These are phyloP conservation scores for Backusella australiensis DNA, from an alignment of 192 early-diverging fungal genomes.

Conservation along the genomic window DNA sequence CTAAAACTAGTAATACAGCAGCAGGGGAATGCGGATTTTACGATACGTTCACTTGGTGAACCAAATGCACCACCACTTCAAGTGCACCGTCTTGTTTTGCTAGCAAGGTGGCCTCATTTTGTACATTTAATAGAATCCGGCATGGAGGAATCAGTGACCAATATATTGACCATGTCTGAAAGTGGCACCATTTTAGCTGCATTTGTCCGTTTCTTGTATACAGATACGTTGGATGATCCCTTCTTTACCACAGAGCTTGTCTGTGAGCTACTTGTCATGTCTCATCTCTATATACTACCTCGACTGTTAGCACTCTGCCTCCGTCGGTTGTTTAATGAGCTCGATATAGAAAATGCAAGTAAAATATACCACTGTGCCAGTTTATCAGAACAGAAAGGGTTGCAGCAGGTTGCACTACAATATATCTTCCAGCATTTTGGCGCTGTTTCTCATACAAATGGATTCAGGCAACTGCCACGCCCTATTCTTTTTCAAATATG, in stretches of 20 bases:
- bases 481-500: conserved; percentile 57
- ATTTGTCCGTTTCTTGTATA: conserved; percentile 60
- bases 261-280: conserved; percentile 57
- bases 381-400: conserved; percentile 46
- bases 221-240: conserved; percentile 46
- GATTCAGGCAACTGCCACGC: conserved; percentile 50
- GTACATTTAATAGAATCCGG: conserved; percentile 52
- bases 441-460: conserved; percentile 52
- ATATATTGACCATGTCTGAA: conserved; percentile 51
- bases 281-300: conserved; percentile 57
- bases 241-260: conserved; percentile 35
- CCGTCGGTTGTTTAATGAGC: conserved; percentile 40
- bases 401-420: conserved; percentile 47
- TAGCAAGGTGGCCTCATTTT: conserved; percentile 68
- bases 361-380: conserved; percentile 57
- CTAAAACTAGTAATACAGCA: conserved; percentile 31
- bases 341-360: conserved; percentile 54
- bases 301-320: conserved; percentile 51
- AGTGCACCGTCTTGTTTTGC: conserved; percentile 56
- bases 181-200: conserved; percentile 42
- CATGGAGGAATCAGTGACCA: conserved; percentile 53
- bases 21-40: conserved; percentile 40
- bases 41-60: conserved; percentile 42
- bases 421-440: conserved; percentile 64
- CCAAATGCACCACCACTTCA: conserved; percentile 34